Percentiles rank a stretch among this genome's conserved stretches.
phyloP scores from a whole-genome alignment of 805 yeast species.

The Komagataella phaffii region DNA sequence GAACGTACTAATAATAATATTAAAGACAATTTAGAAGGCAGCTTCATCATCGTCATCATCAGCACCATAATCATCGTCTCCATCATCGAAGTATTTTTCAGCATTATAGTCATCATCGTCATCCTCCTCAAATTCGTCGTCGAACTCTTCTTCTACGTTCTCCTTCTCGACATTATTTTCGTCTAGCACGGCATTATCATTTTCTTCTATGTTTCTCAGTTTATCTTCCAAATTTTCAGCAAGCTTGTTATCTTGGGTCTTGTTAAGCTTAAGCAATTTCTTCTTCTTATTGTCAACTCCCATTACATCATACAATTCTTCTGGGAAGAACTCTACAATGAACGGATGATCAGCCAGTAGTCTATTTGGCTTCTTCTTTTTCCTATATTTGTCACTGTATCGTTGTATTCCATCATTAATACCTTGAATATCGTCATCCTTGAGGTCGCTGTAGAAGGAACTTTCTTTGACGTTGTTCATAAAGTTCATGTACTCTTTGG shows the following conservation, averaged over 20 bases:
- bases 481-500: conserved; percentile 43
- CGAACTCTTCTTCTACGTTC: conserved; percentile 39
- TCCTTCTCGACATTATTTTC: conserved; percentile 15
- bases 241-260: conserved; percentile 21
- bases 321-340: conserved; percentile 57
- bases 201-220: conserved; percentile 21
- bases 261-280: conserved; percentile 30
- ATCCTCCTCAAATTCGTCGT: conserved; percentile 57
- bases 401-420: conserved; percentile 63
- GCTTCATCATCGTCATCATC: conserved; percentile 56
- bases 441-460: conserved; percentile 31
- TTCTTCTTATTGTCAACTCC: conserved; percentile 45
- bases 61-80: conserved; percentile 42
- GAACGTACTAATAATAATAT: not conserved
- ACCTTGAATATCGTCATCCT: conserved; percentile 7
- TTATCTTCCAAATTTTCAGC: conserved; percentile 23
- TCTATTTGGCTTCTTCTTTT: conserved; percentile 54
- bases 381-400: conserved; percentile 69
- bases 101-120: conserved; percentile 75
- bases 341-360: conserved; percentile 74
- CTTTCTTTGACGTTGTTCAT: conserved; percentile 44
- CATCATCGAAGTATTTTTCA: conserved; percentile 65
- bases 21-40: conserved; percentile 31
- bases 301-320: conserved; percentile 62
- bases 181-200: conserved; percentile 24